Evolutionary conservation across 2,329 filamentous ascomycete genomes (phyloP).

Genomic region (Pestalotiopsis sp.): DNA sequence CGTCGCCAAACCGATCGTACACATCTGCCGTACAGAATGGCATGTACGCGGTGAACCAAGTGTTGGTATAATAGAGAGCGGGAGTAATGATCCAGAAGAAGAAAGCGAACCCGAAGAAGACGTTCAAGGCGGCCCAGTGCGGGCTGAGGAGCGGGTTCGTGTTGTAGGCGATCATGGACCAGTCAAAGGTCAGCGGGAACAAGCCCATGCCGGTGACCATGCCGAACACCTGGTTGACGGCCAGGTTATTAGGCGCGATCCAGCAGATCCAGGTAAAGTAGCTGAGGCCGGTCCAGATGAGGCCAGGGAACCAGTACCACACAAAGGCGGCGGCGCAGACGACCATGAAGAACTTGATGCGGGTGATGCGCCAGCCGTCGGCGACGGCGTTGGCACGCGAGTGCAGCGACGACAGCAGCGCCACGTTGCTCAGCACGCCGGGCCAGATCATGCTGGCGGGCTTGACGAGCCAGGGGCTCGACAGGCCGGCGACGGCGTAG

Average conservation of each 20-base stretch:
- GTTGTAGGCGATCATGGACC: constrained; percentile 40
- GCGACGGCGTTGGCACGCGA: constrained; percentile 36
- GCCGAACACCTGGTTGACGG: constrained; percentile 52
- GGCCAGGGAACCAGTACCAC: constrained; percentile 55
- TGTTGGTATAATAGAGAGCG: constrained; percentile 49
- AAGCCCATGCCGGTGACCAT: constrained; percentile 43
- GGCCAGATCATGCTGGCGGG: constrained; percentile 56
- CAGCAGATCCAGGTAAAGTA: constrained; percentile 51
- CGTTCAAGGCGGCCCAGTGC: constrained; percentile 49
- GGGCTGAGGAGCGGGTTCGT: constrained; percentile 43
- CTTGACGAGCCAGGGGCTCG: constrained; percentile 44
- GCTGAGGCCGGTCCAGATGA: constrained; percentile 46
- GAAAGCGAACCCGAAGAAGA: constrained; percentile 41
- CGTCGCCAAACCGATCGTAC: constrained; percentile 53
- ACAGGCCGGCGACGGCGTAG: constrained; percentile 50
- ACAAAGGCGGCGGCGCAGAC: constrained; percentile 37
- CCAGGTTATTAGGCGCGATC: constrained; percentile 48
- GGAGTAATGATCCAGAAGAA: constrained; percentile 51
- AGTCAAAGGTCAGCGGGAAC: constrained; percentile 46
- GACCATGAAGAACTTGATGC: constrained; percentile 36
- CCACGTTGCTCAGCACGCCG: constrained; percentile 49
- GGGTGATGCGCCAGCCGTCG: constrained; percentile 36
- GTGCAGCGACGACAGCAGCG: constrained; percentile 44
- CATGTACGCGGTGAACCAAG: constrained; percentile 53
- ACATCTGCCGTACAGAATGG: constrained; percentile 55